Evolutionary conservation across 2,329 filamentous ascomycete genomes (phyloP).

Genomic region (Xylogone sp.): DNA sequence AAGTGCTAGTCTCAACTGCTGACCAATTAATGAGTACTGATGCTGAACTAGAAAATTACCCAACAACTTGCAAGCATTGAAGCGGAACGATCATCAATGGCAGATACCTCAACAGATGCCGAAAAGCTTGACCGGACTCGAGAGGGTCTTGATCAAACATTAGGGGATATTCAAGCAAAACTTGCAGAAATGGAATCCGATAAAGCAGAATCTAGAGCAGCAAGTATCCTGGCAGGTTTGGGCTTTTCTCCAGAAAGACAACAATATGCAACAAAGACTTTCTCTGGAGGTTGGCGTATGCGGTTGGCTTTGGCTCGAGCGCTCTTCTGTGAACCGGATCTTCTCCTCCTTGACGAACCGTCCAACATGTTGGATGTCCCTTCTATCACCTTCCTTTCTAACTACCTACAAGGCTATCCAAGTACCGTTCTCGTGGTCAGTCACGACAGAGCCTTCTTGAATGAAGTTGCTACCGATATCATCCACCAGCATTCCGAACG

Average conservation of each 20-base stretch:
- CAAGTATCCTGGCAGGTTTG: slow-evolving; percentile 93
- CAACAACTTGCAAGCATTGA: slow-evolving; percentile 75
- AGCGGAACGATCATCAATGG: slow-evolving; percentile 70
- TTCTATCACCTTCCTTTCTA: slow-evolving; percentile 97
- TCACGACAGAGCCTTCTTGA: slow-evolving; percentile 98
- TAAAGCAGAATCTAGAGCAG: slow-evolving; percentile 92
- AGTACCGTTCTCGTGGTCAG: slow-evolving; percentile 95
- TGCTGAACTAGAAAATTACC: slow-evolving; percentile 60
- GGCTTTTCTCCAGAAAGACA: slow-evolving; percentile 94
- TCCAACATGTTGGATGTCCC: slow-evolving; percentile 99
- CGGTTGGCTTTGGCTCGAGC: slow-evolving; percentile 90
- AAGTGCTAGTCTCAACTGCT: slow-evolving; percentile 29
- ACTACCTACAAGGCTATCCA: slow-evolving; percentile 90
- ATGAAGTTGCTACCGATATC: slow-evolving; percentile 98
- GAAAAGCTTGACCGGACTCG: slow-evolving; percentile 79
- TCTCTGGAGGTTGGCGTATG: slow-evolving; percentile 99
- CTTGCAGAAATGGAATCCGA: slow-evolving; percentile 98
- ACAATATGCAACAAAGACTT: slow-evolving; percentile 90
- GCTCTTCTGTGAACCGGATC: slow-evolving; percentile 95
- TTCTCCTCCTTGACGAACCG: slow-evolving; percentile 95
- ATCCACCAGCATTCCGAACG: slow-evolving; percentile 97
- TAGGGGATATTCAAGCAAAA: slow-evolving; percentile 88
- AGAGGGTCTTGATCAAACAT: slow-evolving; percentile 83
- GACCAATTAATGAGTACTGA: slow-evolving; percentile 1
- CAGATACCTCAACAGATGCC: slow-evolving; percentile 89